These are phyloP conservation scores for Wickerhamomyces sp. DNA, from an alignment of 1,139 yeast species.

Conservation along the genomic window DNA sequence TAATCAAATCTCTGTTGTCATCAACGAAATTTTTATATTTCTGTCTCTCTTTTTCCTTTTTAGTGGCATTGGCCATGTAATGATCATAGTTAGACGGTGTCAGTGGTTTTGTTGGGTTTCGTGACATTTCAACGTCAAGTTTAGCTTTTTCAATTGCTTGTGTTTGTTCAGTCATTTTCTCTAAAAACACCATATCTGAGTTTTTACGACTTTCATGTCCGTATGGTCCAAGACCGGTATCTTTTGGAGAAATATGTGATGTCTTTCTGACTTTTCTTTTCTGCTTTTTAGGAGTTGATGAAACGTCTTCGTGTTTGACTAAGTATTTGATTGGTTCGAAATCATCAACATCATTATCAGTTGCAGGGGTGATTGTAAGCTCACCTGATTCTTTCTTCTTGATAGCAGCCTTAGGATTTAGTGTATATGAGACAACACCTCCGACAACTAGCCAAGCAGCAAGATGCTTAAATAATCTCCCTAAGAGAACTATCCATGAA, in stretches of 20 bases:
- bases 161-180: slow-evolving; percentile 16
- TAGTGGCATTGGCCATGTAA: slow-evolving; percentile 20
- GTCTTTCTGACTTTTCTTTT: no score
- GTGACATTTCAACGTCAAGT: slow-evolving; percentile 8
- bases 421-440: slow-evolving; percentile 12
- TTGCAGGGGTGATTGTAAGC: background rate
- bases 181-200: slow-evolving; percentile 11
- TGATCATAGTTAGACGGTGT: slow-evolving; percentile 13
- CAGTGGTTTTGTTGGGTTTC: background rate
- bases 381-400: background rate
- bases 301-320: background rate
- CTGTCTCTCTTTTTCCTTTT: slow-evolving; percentile 12
- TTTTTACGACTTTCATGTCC: slow-evolving; percentile 1
- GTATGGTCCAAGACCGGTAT: background rate
- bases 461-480: slow-evolving; percentile 16
- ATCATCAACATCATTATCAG: background rate
- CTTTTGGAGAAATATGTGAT: no score
- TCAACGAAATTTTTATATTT: slow-evolving; percentile 6
- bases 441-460: slow-evolving; percentile 17
- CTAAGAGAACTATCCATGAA: slow-evolving; percentile 19
- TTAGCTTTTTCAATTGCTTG: slow-evolving; percentile 14
- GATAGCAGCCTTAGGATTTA: slow-evolving; percentile 7
- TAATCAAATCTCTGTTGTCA: background rate
- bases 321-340: slow-evolving; percentile 6
- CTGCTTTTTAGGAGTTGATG: slow-evolving; percentile 4